These are phyloP conservation scores for Yamadazyma diospyri DNA, from an alignment of 1,139 yeast genomes.

Conservation along the genomic window DNA sequence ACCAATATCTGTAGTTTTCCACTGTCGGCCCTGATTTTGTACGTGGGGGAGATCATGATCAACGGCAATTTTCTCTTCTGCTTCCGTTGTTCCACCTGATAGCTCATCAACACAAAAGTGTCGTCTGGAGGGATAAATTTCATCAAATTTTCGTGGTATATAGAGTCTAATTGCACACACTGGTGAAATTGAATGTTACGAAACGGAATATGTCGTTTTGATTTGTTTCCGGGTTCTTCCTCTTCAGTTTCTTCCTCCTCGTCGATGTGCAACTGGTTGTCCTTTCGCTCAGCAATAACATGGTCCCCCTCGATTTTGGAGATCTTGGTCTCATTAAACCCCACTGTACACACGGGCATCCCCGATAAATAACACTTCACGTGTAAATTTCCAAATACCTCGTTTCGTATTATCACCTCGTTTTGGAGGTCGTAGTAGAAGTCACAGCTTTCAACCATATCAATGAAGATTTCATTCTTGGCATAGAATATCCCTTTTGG, in stretches of 20 bases:
- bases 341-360: slow-evolving; percentile 44
- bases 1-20: slow-evolving; percentile 36
- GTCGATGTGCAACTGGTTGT: slow-evolving; percentile 6
- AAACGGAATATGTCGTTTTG: slow-evolving; percentile 26
- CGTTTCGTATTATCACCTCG: slow-evolving; percentile 29
- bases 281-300: slow-evolving; percentile 8
- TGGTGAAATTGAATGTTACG: slow-evolving; percentile 47
- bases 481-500: slow-evolving; percentile 48
- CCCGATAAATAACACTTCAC: slow-evolving; percentile 45
- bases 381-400: slow-evolving; percentile 33
- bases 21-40: slow-evolving; percentile 20
- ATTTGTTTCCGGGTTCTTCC: slow-evolving; percentile 8
- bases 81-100: slow-evolving; percentile 39
- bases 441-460: slow-evolving; percentile 39
- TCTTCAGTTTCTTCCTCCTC: slow-evolving; percentile 8
- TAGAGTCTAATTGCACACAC: slow-evolving; percentile 38
- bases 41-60: slow-evolving; percentile 36
- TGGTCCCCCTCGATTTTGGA: slow-evolving; percentile 19
- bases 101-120: slow-evolving; percentile 37
- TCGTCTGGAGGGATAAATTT: slow-evolving; percentile 49
- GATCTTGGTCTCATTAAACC: slow-evolving; percentile 38
- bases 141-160: slow-evolving; percentile 37
- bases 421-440: slow-evolving; percentile 36
- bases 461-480: slow-evolving; percentile 45
- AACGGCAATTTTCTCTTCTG: slow-evolving; percentile 35